Conservation (phyloP, 2,329 filamentous ascomycete species). For the Epichloe baconii region DNA sequence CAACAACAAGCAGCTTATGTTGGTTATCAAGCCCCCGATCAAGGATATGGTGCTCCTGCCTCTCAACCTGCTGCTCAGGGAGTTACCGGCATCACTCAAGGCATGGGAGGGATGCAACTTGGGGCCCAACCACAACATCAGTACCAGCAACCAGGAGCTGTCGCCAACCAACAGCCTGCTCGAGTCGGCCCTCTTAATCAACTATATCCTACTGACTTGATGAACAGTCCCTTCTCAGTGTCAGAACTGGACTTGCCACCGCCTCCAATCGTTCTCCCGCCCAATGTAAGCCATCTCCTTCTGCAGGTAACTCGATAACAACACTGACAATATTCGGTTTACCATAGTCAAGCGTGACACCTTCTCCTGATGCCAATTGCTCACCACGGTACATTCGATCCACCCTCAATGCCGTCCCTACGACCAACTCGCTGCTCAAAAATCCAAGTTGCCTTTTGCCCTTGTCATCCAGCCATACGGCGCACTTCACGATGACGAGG, state of each 20-base stretch:
- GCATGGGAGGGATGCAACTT: slow-evolving; percentile 78
- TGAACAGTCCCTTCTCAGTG: slow-evolving; percentile 88
- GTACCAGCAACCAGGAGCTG: slow-evolving; percentile 32
- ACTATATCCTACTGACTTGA: slow-evolving; percentile 80
- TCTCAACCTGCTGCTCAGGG: slow-evolving; percentile 26
- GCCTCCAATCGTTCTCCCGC: slow-evolving; percentile 78
- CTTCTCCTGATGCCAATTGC: slow-evolving; percentile 84
- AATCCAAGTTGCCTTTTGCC: slow-evolving; percentile 89
- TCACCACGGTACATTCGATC: slow-evolving; percentile 89
- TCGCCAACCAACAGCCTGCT: slow-evolving; percentile 20
- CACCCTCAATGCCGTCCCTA: slow-evolving; percentile 86
- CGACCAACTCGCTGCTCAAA: slow-evolving; percentile 88
- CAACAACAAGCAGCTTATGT: slow-evolving; percentile 28
- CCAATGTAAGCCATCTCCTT: slow-evolving; percentile 56
- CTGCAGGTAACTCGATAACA: neutral
- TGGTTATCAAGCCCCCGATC: slow-evolving; percentile 35
- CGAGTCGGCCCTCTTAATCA: slow-evolving; percentile 57
- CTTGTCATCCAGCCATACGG: slow-evolving; percentile 94
- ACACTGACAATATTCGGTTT: slow-evolving; percentile 23
- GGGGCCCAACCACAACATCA: slow-evolving; percentile 34
- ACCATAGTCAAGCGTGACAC: slow-evolving; percentile 69
- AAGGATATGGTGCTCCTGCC: slow-evolving; percentile 42
- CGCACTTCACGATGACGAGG: slow-evolving; percentile 83
- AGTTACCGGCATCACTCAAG: slow-evolving; percentile 64
- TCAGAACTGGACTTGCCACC: slow-evolving; percentile 84